These are phyloP conservation scores for Toxicodendron radicans DNA, from an alignment of 345 rosid genomes.

Conservation along the genomic window DNA sequence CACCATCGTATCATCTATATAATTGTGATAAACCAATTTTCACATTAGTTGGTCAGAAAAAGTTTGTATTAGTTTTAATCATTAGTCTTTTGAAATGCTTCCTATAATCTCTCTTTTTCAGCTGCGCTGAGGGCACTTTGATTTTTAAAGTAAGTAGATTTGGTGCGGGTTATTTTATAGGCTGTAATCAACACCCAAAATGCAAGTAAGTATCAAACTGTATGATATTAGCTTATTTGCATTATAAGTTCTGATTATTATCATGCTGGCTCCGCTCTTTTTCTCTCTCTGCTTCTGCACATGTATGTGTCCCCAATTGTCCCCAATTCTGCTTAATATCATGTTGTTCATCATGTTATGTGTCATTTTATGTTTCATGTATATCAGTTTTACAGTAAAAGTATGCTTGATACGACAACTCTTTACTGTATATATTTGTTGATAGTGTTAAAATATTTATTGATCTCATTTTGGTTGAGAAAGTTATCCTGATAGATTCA, in stretches of 20 bases:
- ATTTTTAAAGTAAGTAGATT: conserved; percentile 79
- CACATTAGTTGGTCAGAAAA: too few relatives aligned
- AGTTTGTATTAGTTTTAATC: too few relatives aligned
- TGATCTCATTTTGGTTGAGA: not conserved
- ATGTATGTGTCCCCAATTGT: not conserved
- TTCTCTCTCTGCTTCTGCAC: not conserved
- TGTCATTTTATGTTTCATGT: not conserved
- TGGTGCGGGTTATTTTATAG: conserved; percentile 90
- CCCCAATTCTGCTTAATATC: not conserved
- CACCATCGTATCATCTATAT: too few relatives aligned
- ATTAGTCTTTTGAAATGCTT: conserved; percentile 5
- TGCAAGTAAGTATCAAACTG: conserved; percentile 78
- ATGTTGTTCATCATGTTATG: too few relatives aligned
- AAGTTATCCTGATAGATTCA: not conserved
- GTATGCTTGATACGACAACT: not conserved
- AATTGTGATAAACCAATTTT: too few relatives aligned
- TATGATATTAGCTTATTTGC: conserved; percentile 13
- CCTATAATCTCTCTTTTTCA: conserved; percentile 37
- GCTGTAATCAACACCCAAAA: conserved; percentile 85
- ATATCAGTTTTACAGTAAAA: not conserved
- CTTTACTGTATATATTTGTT: not conserved
- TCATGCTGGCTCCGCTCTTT: conserved; percentile 13
- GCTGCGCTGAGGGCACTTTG: conserved; percentile 86
- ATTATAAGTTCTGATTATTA: conserved; percentile 15
- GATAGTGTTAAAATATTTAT: not conserved